These are phyloP conservation scores for Malus sieversii DNA, from an alignment of 306 rosid species.

Conservation along the genomic window DNA sequence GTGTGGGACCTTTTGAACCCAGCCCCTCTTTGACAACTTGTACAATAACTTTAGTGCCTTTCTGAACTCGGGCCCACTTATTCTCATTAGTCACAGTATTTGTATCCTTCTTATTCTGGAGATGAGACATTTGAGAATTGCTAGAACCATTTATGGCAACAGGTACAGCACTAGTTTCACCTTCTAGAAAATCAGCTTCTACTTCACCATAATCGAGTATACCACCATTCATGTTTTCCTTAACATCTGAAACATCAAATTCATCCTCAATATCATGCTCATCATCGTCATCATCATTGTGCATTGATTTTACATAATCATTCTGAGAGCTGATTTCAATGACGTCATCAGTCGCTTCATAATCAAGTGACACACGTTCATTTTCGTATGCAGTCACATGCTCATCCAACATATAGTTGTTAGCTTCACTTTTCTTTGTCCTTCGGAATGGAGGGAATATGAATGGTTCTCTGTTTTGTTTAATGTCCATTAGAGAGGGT, in stretches of 20 bases:
- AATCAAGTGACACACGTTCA: slow-evolving; percentile 25
- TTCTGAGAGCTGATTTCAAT: slow-evolving; percentile 37
- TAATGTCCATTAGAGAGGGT: slow-evolving; percentile 79
- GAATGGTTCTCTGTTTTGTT: slow-evolving; percentile 75
- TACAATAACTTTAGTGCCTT: slow-evolving; percentile 85
- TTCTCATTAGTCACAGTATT: slow-evolving; percentile 29
- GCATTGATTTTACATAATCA: slow-evolving; percentile 36
- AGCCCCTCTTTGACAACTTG: slow-evolving; percentile 96
- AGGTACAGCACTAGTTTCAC: slow-evolving; percentile 33
- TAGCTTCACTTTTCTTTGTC: slow-evolving; percentile 39
- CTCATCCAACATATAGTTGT: slow-evolving; percentile 22
- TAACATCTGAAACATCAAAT: slow-evolving; percentile 55
- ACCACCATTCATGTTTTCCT: slow-evolving; percentile 49
- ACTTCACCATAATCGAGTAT: slow-evolving; percentile 48
- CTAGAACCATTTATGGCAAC: slow-evolving; percentile 40
- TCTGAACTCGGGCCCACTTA: slow-evolving; percentile 71
- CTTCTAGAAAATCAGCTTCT: slow-evolving; percentile 54
- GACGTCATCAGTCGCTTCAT: slow-evolving; percentile 25
- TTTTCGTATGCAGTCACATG: slow-evolving; percentile 23
- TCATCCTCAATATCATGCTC: slow-evolving; percentile 73
- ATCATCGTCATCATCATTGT: slow-evolving; percentile 48
- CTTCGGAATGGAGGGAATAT: slow-evolving; percentile 79
- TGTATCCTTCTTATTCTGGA: slow-evolving; percentile 36
- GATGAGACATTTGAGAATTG: slow-evolving; percentile 33
- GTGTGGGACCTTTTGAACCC: slow-evolving; percentile 83